Base-by-base conservation (phyloP, 345 rosid species). In the Eutrema japonicum region DNA sequence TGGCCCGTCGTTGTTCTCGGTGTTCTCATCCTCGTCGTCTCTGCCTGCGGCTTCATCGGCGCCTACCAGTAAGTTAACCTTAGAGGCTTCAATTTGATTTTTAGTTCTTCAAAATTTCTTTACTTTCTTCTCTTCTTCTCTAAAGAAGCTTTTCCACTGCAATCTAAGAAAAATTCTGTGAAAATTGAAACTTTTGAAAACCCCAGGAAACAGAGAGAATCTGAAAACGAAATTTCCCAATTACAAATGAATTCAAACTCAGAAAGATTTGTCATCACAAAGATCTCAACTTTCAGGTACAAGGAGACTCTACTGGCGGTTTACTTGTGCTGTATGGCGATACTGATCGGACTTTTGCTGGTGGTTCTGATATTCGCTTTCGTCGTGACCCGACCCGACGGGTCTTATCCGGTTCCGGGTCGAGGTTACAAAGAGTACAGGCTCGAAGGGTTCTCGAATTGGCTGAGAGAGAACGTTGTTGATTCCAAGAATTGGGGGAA, bases 1-100 rank as follows among this genome's bases (percentile, higher is more conserved):
- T 93, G 98, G 98, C 98, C 97, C 6, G 72, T 91, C 57, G 88
- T 93, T 45, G 61, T 88, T 50, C 89, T 93, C 52, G 98, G 98
- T 26, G 64, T 83, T 59, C 92, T 93, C 8, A 71, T 93, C 80
- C 92, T 93, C 69, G 29, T 91, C n/a, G 94, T 93, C 74, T 84
- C 94, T 40, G 94, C 92, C 22, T 76, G 86, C 3, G 98, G 98
- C 32, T 93, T 93, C 68, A 77, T 93, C 29, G 97, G 97, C 7
- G 96, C 97, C 1, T 89, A 93, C 83, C 83, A 89, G 86, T 76
- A 76, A 52, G 26, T 60, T 26, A 2, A 29, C 42, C 38, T 13
- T 10, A 40, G 32, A 58, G 46, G 18, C 48, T 45, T 8, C 11
- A 11, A 5, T 4, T 32, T 5, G 4, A 22, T 46, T 46, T 14